phyloP scores from a whole-genome alignment of 495 filamentous ascomycete genomes.

The Penicillium riverlandense region DNA sequence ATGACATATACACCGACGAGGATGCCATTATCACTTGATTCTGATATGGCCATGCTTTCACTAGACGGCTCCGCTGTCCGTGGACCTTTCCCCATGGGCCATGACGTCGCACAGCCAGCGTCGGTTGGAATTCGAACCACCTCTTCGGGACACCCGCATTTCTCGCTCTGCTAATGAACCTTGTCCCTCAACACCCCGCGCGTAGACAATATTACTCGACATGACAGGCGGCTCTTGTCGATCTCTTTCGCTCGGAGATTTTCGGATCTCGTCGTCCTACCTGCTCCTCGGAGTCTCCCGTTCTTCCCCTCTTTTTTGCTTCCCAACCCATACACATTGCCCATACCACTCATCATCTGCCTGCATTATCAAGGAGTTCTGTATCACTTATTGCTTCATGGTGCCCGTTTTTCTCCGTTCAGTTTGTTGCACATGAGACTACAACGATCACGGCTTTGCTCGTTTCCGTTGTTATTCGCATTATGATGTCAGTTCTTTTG shows the following conservation, averaged over 20 bases:
- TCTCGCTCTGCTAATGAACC: conserved; percentile 5
- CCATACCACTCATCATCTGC: no score
- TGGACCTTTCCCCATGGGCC: conserved; percentile 4
- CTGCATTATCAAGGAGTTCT: no score
- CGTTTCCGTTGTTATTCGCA: no score
- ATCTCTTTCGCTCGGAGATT: conserved; percentile 5
- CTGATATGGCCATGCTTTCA: conserved; percentile 1
- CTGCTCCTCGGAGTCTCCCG: not conserved
- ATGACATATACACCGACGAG: conserved; percentile 36
- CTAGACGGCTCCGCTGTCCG: not conserved
- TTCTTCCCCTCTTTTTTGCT: conserved; percentile 1
- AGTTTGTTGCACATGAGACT: no score
- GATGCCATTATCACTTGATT: conserved; percentile 16
- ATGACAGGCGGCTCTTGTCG: conserved; percentile 19
- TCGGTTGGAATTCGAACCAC: not conserved
- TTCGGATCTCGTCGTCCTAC: not conserved
- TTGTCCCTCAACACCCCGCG: not conserved
- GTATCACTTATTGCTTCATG: no score
- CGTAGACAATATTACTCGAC: conserved; percentile 1
- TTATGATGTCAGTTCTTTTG: no score
- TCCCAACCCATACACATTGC: not conserved
- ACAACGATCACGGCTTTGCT: no score
- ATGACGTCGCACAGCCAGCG: conserved; percentile 4
- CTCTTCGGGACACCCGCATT: conserved; percentile 13
- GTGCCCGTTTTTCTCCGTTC: no score